Conservation (phyloP, 192 early-diverging fungal genomes). For the Chytriomyces sp. region DNA sequence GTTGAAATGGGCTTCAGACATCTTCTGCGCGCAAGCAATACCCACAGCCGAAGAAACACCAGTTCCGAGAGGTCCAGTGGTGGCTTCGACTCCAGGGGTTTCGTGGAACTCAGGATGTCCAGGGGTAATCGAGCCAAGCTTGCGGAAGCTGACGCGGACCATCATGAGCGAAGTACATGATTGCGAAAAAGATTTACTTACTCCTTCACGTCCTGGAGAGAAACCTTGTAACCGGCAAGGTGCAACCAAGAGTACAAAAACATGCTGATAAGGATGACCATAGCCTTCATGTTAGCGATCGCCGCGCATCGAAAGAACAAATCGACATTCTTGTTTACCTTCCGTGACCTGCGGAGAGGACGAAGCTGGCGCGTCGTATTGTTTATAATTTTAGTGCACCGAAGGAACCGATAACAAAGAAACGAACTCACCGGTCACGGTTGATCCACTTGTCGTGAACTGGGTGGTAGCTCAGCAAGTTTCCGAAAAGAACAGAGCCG, state of each 20-base stretch:
- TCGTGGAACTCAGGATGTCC: conserved; percentile 91
- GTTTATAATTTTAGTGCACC: not conserved
- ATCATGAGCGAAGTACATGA: conserved; percentile 16
- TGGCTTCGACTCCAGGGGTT: conserved; percentile 91
- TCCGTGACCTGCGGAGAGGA: conserved; percentile 96
- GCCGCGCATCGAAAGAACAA: not conserved
- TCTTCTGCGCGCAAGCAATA: conserved; percentile 86
- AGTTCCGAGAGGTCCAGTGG: conserved; percentile 96
- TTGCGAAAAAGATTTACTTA: conserved; percentile 12
- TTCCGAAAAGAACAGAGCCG: conserved; percentile 87
- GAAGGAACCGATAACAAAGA: not conserved
- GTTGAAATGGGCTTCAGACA: conserved; percentile 91
- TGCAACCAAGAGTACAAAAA: conserved; percentile 91
- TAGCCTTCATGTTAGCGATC: not conserved
- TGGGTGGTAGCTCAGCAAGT: conserved; percentile 83
- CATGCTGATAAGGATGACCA: conserved; percentile 50
- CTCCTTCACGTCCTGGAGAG: conserved; percentile 90
- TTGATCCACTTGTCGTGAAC: conserved; percentile 90
- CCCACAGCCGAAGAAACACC: conserved; percentile 92
- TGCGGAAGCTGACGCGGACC: conserved; percentile 32
- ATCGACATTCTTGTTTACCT: conserved; percentile 15
- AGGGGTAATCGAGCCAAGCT: conserved; percentile 72
- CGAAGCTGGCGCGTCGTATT: conserved; percentile 57
- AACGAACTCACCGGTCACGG: conserved; percentile 73
- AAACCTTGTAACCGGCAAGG: conserved; percentile 83